A percentile compares a stretch with the other conserved stretches of the same genome.
Evolutionary conservation across 148 eudicot genomes (phyloP).

Genomic region (Vaccinium myrtillus): DNA sequence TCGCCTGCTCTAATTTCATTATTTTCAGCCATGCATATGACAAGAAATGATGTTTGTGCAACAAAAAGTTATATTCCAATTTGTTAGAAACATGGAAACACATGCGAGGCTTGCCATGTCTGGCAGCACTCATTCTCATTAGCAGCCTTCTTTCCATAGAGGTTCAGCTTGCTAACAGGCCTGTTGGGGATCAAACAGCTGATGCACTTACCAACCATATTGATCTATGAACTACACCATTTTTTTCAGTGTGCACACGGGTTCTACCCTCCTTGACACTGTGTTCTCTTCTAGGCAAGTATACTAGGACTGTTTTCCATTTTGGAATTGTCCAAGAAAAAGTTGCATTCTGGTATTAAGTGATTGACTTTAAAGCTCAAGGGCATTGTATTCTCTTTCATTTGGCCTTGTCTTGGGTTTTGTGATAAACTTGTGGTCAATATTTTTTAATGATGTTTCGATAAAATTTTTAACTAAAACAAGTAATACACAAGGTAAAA

Average conservation of each 20-base stretch:
- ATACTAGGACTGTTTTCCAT: not conserved
- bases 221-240: not conserved
- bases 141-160: not conserved
- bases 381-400: not conserved
- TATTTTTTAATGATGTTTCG: not conserved
- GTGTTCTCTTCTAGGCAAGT: not conserved
- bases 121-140: not conserved
- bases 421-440: not conserved
- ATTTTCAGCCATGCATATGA: not conserved
- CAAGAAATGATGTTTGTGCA: not conserved
- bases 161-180: not conserved
- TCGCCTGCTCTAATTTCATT: not conserved
- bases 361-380: not conserved
- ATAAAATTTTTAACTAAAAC: not conserved
- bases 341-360: not conserved
- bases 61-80: not conserved
- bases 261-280: not conserved
- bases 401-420: not conserved
- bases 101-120: not conserved
- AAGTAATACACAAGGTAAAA: not conserved
- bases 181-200: conserved; percentile 6
- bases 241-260: not conserved
- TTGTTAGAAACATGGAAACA: not conserved
- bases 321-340: not conserved
- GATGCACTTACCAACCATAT: not conserved